A percentile compares a stretch with the other conserved stretches of the same genome.
These are phyloP conservation scores for Boletus coffeatus DNA, from an alignment of 1,284 basidiomycete species.

Conservation along the genomic window DNA sequence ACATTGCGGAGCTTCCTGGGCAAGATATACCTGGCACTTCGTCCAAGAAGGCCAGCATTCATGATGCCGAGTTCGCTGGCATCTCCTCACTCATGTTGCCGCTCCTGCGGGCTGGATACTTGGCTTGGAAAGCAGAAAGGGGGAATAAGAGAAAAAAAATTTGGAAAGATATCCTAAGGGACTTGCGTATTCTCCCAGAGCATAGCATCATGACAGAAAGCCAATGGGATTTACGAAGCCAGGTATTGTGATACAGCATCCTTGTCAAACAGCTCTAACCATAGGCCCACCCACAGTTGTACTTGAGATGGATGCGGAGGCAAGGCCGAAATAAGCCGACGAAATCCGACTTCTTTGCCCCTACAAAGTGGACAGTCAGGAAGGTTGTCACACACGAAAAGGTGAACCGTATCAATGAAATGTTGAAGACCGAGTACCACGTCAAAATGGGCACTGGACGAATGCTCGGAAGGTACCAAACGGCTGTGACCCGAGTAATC, in stretches of 20 bases:
- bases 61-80: background rate
- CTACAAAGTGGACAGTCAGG: background rate
- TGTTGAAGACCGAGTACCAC: background rate
- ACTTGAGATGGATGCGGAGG: background rate
- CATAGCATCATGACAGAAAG: background rate
- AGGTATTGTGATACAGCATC: background rate
- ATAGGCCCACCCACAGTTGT: background rate
- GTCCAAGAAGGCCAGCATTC: background rate
- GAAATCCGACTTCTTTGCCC: background rate
- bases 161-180: background rate
- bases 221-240: background rate
- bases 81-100: background rate
- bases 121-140: background rate
- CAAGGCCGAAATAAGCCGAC: background rate
- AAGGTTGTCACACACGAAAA: no score
- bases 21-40: background rate
- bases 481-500: background rate
- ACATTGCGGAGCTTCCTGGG: no score
- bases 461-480: background rate
- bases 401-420: background rate
- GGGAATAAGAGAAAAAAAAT: background rate
- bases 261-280: background rate
- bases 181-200: background rate
- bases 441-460: background rate
- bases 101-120: background rate